A percentile compares a stretch with the other conserved stretches of the same genome.
These are phyloP conservation scores for Aegilops bicornis DNA, from an alignment of 176 grass and related monocot genomes.

Conservation along the genomic window DNA sequence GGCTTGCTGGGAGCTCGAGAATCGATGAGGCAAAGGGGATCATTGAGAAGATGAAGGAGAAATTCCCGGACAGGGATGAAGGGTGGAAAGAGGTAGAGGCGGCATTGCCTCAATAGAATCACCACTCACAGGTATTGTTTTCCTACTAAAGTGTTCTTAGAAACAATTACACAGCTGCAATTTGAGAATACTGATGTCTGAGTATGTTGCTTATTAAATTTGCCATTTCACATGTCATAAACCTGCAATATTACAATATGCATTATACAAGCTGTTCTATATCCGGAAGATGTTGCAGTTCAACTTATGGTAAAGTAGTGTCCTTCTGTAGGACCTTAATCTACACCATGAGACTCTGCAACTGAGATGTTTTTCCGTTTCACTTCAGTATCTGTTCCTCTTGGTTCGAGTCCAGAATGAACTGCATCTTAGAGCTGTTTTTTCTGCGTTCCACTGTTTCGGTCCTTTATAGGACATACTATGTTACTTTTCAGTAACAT, in stretches of 20 bases:
- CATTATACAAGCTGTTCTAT: background rate
- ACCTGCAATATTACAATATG: background rate
- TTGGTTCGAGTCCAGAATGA: background rate
- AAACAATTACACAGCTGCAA: background rate
- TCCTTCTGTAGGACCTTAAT: background rate
- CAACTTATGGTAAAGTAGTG: slow-evolving; percentile 2
- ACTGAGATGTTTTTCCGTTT: background rate
- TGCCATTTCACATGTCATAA: background rate
- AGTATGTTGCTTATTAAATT: background rate
- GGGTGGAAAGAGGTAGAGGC: slow-evolving; percentile 89
- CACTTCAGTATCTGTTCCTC: background rate
- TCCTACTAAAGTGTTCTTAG: background rate
- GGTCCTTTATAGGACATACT: background rate
- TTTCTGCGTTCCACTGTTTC: background rate
- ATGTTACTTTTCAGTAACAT: background rate
- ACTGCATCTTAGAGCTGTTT: background rate
- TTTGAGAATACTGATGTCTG: background rate
- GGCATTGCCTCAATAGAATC: slow-evolving; percentile 53
- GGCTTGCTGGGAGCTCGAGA: slow-evolving; percentile 56
- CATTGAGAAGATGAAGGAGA: slow-evolving; percentile 85
- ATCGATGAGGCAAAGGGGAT: slow-evolving; percentile 75
- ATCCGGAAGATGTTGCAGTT: background rate
- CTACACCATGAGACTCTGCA: background rate
- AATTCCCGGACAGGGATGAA: slow-evolving; percentile 57
- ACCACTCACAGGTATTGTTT: slow-evolving; percentile 25